Conservation (phyloP, 1,284 basidiomycete species). For the Ganoderma sinense region DNA sequence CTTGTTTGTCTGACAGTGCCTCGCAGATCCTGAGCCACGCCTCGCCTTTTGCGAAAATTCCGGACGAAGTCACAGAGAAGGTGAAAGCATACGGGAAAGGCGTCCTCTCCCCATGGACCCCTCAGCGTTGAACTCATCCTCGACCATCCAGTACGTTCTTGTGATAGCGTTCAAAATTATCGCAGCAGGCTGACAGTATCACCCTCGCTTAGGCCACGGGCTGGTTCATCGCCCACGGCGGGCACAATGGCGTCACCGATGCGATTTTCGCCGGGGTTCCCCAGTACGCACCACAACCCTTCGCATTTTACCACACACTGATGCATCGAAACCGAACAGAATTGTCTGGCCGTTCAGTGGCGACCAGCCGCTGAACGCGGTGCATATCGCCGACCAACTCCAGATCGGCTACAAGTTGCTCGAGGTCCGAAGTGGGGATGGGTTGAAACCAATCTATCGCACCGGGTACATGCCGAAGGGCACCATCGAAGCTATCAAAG, state of each 20-base stretch:
- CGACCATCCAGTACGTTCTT: conserved; percentile 30
- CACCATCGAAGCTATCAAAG: conserved; percentile 32
- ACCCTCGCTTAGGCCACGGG: conserved; percentile 20
- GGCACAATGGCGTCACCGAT: conserved; percentile 28
- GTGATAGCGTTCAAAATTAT: neutral
- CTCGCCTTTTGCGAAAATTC: conserved; percentile 24
- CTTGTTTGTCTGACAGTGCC: too few species aligned
- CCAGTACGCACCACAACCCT: conserved; percentile 12
- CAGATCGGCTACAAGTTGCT: conserved; percentile 39
- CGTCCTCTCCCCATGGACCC: conserved; percentile 30
- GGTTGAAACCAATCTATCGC: conserved; percentile 30
- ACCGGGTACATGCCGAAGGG: conserved; percentile 28
- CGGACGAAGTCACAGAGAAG: conserved; percentile 29
- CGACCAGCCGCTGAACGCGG: conserved; percentile 37
- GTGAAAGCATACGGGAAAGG: conserved; percentile 30
- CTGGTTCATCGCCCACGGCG: conserved; percentile 30
- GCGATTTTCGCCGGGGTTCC: conserved; percentile 22
- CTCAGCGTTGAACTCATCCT: conserved; percentile 37
- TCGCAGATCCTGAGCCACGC: conserved; percentile 34
- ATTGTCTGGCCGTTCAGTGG: conserved; percentile 35
- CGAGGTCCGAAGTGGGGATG: conserved; percentile 34
- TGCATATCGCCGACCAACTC: conserved; percentile 30
- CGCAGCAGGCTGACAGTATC: neutral
- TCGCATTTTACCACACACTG: neutral
- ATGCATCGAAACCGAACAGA: neutral